Evolutionary conservation across 176 grass and related monocot genomes (phyloP), one percentile per base, ranked within the genome.

Genomic region (Carex parvula): DNA sequence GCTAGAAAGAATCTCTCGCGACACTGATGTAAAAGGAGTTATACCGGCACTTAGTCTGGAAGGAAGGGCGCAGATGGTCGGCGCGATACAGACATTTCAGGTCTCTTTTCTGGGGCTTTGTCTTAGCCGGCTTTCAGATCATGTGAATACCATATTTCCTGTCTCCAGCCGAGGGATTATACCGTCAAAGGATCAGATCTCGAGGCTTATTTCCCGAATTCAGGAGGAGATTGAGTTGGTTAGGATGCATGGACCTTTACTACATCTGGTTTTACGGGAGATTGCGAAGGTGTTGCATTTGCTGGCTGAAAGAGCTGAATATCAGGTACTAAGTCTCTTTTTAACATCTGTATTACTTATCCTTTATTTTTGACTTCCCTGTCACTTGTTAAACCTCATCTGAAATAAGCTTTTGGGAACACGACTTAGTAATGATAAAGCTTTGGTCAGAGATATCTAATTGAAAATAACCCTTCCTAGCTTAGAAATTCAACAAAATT

Each of bases 141-240:
- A 95, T 89, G 86, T 99, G 85, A 95, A 99, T 83, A 95, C 81
- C 79, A 93, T 95, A 92, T 95, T 99, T 75, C 91, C 93, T 9
- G 89, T 98, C 77, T 91, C 95, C 30, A 90, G 84, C 57, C 90
- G 96, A 84, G 96, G 91, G 86, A 91, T 75, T 33, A 95, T 99
- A 86, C 96, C 96, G 62, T 95, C 96, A 57, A 99, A 95, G 48
- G 96, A 99, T n/a, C 96, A 99, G 67, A 99, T 99, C 79, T 93
- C 91, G 60, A 95, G 93, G 88, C 61, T 99, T 58, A 64, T 99
- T 89, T 95, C 93, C 85, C 91, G 93, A 71, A 94, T 99, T 66
- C 93, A 95, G 80, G 96, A 99, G 79, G 96, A 99, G 80, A 95
- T 99, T 16, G 96, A 99, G 93, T 90, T 99, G 80, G 93, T 94